Conservation (phyloP, 2,329 filamentous ascomycete species). For the Fusarium poae region DNA sequence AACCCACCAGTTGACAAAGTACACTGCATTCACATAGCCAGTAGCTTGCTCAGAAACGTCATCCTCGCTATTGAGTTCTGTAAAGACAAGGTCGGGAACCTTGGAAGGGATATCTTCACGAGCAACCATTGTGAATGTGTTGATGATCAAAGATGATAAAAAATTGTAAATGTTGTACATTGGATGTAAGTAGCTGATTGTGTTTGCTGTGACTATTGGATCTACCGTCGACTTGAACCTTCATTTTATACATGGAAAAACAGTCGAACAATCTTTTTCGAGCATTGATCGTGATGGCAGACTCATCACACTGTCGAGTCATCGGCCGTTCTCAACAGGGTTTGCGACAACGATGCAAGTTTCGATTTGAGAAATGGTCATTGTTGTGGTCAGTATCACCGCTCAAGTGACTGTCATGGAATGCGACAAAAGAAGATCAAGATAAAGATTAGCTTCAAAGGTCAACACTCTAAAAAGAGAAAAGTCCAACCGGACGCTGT, state of each 20-base stretch:
- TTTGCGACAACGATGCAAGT: constrained; percentile 2
- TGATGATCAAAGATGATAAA: background rate
- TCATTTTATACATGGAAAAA: constrained; percentile 4
- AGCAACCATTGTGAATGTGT: constrained; percentile 20
- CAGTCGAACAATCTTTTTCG: no score
- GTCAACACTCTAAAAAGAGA: background rate
- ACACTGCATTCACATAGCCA: constrained; percentile 22
- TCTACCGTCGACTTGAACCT: background rate
- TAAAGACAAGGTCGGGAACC: constrained; percentile 21
- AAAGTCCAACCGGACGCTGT: background rate
- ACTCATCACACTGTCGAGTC: constrained; percentile 16
- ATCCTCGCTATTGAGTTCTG: background rate
- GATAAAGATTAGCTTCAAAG: background rate
- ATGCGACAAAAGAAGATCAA: background rate
- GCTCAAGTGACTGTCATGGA: constrained; percentile 17
- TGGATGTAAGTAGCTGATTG: background rate
- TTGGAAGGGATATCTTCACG: constrained; percentile 25
- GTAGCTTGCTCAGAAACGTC: constrained; percentile 13
- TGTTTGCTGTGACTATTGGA: background rate
- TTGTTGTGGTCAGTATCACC: constrained; percentile 1
- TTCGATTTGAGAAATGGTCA: background rate
- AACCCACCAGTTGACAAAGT: constrained; percentile 39
- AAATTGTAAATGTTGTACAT: background rate
- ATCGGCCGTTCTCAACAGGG: constrained; percentile 19
- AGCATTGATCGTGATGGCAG: background rate